Percentiles rank a stretch among this genome's conserved stretches.
Evolutionary conservation across 495 filamentous ascomycete genomes (phyloP).

Genomic region (Podospora tetraspora): DNA sequence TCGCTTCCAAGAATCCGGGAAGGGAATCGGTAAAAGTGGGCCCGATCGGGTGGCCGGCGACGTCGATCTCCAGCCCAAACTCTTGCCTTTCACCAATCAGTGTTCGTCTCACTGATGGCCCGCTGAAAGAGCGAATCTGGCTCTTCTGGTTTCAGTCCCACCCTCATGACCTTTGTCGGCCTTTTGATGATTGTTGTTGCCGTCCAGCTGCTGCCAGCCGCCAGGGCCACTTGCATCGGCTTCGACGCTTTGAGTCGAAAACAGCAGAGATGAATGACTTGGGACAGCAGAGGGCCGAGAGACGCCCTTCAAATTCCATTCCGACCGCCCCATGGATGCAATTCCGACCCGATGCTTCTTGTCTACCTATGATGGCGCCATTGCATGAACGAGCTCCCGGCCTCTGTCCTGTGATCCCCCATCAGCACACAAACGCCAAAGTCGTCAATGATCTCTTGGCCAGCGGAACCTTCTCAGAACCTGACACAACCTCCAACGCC

Average conservation of each 20-base stretch:
- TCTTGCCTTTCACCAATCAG: not conserved
- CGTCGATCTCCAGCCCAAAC: not conserved
- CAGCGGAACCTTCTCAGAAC: not conserved
- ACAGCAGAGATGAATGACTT: not conserved
- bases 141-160: too few species aligned
- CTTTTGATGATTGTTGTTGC: not conserved
- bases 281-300: not conserved
- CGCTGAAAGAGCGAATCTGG: too few species aligned
- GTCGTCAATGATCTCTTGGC: slow-evolving; percentile 8
- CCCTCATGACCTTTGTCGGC: too few species aligned
- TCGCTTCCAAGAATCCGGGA: not conserved
- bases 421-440: not conserved
- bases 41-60: not conserved
- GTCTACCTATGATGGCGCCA: not conserved
- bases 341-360: not conserved
- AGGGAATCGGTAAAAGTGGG: not conserved
- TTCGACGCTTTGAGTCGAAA: not conserved
- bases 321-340: not conserved
- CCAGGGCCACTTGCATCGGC: too few species aligned
- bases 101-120: not conserved
- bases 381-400: not conserved
- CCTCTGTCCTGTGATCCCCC: not conserved
- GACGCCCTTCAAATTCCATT: not conserved
- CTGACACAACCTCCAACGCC: not conserved
- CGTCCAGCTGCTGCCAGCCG: not conserved